These are phyloP conservation scores for Cyclotella cryptica DNA, from an alignment of 108 stramenopile genomes.

Conservation along the genomic window DNA sequence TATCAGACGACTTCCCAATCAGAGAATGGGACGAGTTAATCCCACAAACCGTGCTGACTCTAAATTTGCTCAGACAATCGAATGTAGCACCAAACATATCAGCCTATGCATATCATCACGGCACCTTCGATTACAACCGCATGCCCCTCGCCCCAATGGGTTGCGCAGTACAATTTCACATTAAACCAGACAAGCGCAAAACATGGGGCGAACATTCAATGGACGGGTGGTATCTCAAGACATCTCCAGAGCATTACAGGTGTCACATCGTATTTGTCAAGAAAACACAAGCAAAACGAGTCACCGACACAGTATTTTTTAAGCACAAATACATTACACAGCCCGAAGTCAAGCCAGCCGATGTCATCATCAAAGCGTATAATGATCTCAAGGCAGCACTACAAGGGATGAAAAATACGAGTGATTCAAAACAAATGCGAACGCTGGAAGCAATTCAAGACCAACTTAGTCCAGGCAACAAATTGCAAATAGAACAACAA, in stretches of 20 bases:
- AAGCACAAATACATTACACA: conserved; percentile 20
- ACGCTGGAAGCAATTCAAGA: conserved; percentile 2
- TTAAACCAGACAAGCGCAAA: conserved; percentile 18
- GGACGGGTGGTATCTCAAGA: conserved; percentile 28
- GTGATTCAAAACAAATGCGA: background rate
- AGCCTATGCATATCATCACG: background rate
- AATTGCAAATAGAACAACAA: conserved; percentile 1
- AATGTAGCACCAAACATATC: conserved; percentile 28
- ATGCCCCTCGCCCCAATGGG: conserved; percentile 6
- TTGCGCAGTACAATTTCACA: conserved; percentile 12
- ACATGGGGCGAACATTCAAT: conserved; percentile 16
- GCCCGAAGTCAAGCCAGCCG: conserved; percentile 11
- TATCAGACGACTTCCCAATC: conserved; percentile 37
- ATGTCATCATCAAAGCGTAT: conserved; percentile 14
- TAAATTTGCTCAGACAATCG: conserved; percentile 45
- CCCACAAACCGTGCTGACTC: conserved; percentile 46
- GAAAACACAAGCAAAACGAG: conserved; percentile 20
- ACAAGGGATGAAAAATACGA: background rate
- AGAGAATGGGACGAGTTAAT: conserved; percentile 45
- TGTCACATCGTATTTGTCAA: conserved; percentile 14
- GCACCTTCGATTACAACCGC: conserved; percentile 1
- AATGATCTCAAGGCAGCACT: background rate
- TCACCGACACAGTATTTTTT: conserved; percentile 34
- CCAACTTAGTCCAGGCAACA: conserved; percentile 10
- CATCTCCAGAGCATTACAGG: conserved; percentile 32